These are phyloP conservation scores for Schwanniomyces pseudopolymorphus DNA, from an alignment of 805 yeast genomes.

Conservation along the genomic window DNA sequence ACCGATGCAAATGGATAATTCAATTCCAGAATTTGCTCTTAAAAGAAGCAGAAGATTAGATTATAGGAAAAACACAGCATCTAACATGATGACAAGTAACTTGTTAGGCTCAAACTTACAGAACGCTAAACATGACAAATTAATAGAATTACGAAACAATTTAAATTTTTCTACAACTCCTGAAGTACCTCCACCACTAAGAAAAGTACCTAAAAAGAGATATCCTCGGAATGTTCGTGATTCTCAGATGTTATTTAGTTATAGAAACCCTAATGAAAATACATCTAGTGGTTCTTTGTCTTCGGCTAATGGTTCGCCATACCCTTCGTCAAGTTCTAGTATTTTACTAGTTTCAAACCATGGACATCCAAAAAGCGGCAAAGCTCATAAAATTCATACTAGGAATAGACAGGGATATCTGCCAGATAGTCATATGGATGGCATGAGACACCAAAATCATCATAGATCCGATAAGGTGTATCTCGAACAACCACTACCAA, in stretches of 20 bases:
- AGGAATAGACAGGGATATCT: not conserved
- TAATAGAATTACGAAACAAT: conserved; percentile 19
- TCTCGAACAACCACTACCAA: conserved; percentile 11
- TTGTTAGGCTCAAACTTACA: conserved; percentile 24
- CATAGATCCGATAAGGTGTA: conserved; percentile 6
- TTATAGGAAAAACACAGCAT: conserved; percentile 30
- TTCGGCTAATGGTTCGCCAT: conserved; percentile 19
- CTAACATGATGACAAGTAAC: conserved; percentile 6
- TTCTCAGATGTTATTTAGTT: conserved; percentile 37
- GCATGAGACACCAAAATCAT: conserved; percentile 2
- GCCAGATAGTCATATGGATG: not conserved
- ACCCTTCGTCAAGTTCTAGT: conserved; percentile 14
- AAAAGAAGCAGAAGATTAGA: conserved; percentile 40
- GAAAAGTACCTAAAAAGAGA: conserved; percentile 6
- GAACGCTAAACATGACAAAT: conserved; percentile 17
- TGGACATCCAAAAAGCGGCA: not conserved
- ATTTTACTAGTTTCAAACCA: not conserved
- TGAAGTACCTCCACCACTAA: conserved; percentile 3
- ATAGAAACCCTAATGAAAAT: conserved; percentile 23
- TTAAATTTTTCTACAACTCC: conserved; percentile 5
- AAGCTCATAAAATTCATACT: not conserved
- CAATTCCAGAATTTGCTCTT: conserved; percentile 24
- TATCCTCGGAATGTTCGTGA: conserved; percentile 19
- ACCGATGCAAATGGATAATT: not conserved
- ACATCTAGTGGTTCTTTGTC: conserved; percentile 1